Conservation (phyloP, 1,284 basidiomycete genomes). For the Ganoderma boninense region DNA sequence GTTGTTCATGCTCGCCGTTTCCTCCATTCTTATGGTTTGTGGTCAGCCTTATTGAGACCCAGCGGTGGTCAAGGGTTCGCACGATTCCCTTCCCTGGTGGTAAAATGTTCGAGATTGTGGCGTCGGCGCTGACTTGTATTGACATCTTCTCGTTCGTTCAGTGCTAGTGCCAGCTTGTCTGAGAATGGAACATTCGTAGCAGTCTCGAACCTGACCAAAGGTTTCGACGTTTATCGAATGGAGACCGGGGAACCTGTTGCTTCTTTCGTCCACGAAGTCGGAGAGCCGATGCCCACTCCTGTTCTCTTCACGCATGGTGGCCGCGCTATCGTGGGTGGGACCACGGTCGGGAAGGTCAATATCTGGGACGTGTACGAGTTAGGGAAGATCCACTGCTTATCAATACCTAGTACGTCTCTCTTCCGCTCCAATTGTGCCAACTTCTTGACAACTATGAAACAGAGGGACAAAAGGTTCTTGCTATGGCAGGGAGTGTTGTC, state of each 20-base stretch:
- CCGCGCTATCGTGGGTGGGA: slow-evolving; percentile 2
- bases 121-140: neutral
- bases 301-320: slow-evolving; percentile 10
- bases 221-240: slow-evolving; percentile 3
- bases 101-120: neutral
- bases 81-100: neutral
- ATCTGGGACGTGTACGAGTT: slow-evolving; percentile 5
- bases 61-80: neutral
- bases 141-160: neutral
- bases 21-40: no score
- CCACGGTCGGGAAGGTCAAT: neutral
- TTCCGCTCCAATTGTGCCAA: neutral
- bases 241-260: neutral
- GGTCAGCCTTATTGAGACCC: slow-evolving; percentile 1
- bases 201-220: neutral
- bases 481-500: neutral
- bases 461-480: slow-evolving; percentile 2
- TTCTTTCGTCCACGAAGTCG: slow-evolving; percentile 1
- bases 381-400: neutral
- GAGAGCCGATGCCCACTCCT: neutral
- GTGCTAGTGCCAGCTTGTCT: neutral
- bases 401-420: neutral
- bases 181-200: neutral
- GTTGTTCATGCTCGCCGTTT: no score
- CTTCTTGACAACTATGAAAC: no score